These are phyloP conservation scores for Candida morakotiae DNA, from an alignment of 805 yeast species.

Conservation along the genomic window DNA sequence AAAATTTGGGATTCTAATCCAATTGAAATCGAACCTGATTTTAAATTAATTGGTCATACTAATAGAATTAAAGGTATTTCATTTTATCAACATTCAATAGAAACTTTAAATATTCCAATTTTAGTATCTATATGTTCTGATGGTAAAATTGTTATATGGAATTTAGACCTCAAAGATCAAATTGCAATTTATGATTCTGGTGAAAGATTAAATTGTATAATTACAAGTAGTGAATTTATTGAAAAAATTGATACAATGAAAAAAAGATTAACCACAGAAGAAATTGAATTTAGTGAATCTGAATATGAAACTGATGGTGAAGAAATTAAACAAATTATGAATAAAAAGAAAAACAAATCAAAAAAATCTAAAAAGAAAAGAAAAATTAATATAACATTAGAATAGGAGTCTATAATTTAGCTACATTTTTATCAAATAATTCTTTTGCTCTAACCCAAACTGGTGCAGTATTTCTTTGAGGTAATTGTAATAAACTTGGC, in stretches of 20 bases:
- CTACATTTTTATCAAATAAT: constrained; percentile 79
- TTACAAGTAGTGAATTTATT: constrained; percentile 68
- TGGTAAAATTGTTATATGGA: constrained; percentile 92
- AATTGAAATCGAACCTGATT: constrained; percentile 41
- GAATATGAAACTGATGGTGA: constrained; percentile 77
- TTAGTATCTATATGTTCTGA: constrained; percentile 86
- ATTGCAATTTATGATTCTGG: constrained; percentile 88
- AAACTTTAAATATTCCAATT: constrained; percentile 36
- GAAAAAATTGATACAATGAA: constrained; percentile 73
- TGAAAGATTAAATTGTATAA: constrained; percentile 85
- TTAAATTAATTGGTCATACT: constrained; percentile 73
- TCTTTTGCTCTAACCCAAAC: constrained; percentile 91
- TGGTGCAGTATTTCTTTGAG: constrained; percentile 75
- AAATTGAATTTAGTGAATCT: constrained; percentile 47
- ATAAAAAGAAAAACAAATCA: constrained; percentile 25
- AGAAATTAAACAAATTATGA: constrained; percentile 55
- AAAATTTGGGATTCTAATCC: constrained; percentile 21
- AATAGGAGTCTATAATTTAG: constrained; percentile 51
- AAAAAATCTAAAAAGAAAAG: constrained; percentile 8
- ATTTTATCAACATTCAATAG: constrained; percentile 38
- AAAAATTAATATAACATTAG: constrained; percentile 51
- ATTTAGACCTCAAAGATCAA: constrained; percentile 58
- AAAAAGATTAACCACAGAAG: constrained; percentile 35
- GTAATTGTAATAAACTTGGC: constrained; percentile 83
- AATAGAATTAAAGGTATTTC: constrained; percentile 79